Percentiles rank a stretch among this genome's conserved stretches.
phyloP scores from a whole-genome alignment of 345 rosid genomes.

The Boechera stricta region DNA sequence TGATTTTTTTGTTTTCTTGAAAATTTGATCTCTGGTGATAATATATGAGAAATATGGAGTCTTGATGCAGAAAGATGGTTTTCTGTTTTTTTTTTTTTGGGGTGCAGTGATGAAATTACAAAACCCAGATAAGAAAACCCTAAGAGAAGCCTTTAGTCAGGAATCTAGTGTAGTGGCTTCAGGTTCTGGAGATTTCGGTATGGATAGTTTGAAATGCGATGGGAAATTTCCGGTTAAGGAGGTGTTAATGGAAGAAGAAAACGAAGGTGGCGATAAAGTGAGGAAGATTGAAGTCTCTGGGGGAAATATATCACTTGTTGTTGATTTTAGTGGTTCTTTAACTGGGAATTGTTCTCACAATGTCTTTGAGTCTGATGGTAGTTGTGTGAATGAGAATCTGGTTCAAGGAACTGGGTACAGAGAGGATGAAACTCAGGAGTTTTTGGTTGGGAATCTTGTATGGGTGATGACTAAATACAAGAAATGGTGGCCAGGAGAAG shows the following conservation, averaged over 20 bases:
- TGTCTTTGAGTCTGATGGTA: slow-evolving; percentile 29
- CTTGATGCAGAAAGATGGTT: slow-evolving; percentile 17
- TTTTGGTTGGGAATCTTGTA: slow-evolving; percentile 71
- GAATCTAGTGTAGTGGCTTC: slow-evolving; percentile 41
- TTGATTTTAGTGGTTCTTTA: slow-evolving; percentile 62
- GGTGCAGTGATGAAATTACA: slow-evolving; percentile 51
- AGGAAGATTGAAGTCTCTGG: slow-evolving; percentile 59
- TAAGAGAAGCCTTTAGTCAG: slow-evolving; percentile 38
- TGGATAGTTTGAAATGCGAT: slow-evolving; percentile 25
- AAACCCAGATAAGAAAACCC: slow-evolving; percentile 55
- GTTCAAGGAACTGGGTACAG: slow-evolving; percentile 34
- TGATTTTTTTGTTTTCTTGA: not conserved
- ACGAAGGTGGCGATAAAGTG: slow-evolving; percentile 44
- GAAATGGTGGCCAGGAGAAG: slow-evolving; percentile 94
- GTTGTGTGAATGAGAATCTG: slow-evolving; percentile 27
- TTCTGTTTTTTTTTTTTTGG: not conserved
- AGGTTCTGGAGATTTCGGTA: slow-evolving; percentile 25
- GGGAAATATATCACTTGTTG: slow-evolving; percentile 65
- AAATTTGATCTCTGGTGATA: not conserved
- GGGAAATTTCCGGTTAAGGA: slow-evolving; percentile 36
- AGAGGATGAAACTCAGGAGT: slow-evolving; percentile 42
- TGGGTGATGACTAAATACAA: slow-evolving; percentile 70
- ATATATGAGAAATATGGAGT: slow-evolving; percentile 13
- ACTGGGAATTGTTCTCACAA: slow-evolving; percentile 29
- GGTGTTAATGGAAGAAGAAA: slow-evolving; percentile 46